Evolutionary conservation across 2,329 filamentous ascomycete genomes (phyloP).

Genomic region (Boeremia lycopersici): DNA sequence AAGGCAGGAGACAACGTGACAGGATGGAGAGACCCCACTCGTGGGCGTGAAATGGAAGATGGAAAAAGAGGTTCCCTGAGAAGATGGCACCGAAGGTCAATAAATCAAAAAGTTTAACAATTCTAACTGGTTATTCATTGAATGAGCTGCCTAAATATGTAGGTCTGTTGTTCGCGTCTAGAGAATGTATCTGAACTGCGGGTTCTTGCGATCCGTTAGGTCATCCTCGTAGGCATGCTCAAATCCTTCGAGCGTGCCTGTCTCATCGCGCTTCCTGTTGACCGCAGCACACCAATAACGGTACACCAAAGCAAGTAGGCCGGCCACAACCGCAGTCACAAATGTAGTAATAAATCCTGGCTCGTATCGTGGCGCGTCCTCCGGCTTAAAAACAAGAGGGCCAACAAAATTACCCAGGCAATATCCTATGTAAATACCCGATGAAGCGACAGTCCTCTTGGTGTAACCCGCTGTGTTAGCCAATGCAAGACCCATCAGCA

Average conservation of each 20-base stretch:
- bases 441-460: constrained; percentile 54
- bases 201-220: constrained; percentile 50
- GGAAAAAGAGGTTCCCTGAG: too few relatives aligned
- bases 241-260: constrained; percentile 54
- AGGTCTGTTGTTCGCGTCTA: background rate
- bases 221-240: constrained; percentile 61
- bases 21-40: too few relatives aligned
- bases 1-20: too few relatives aligned
- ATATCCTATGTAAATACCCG: constrained; percentile 57
- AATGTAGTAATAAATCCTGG: constrained; percentile 53
- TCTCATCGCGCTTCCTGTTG: constrained; percentile 51
- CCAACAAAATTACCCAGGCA: constrained; percentile 49
- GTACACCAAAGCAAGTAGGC: constrained; percentile 51
- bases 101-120: background rate
- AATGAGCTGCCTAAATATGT: background rate
- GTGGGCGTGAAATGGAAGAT: too few relatives aligned
- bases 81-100: too few relatives aligned
- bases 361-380: constrained; percentile 29
- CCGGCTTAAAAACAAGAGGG: constrained; percentile 31
- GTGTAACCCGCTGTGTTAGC: constrained; percentile 56
- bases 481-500: constrained; percentile 55
- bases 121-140: background rate
- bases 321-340: constrained; percentile 40
- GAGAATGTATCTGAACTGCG: constrained; percentile 27
- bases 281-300: constrained; percentile 53